Conservation (phyloP, 2,329 filamentous ascomycete genomes). For the Scortechinia acanthostroma region DNA sequence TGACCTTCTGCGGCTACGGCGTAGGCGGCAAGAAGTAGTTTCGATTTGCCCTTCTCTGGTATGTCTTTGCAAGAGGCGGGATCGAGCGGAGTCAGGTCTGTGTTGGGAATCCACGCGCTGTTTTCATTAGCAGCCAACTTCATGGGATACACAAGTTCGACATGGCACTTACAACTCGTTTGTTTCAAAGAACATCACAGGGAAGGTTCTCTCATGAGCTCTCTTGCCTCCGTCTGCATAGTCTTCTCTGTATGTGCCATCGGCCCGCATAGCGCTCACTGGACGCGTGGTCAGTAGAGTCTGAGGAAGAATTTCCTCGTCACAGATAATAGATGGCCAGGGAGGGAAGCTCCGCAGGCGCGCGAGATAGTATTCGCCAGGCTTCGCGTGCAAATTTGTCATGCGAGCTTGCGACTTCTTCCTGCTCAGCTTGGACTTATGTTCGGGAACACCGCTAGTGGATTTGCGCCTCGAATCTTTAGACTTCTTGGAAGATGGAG, state of each 20-base stretch:
- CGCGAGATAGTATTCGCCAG: slow-evolving; percentile 1
- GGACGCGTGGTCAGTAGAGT: slow-evolving; percentile 50
- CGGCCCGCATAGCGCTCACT: slow-evolving; percentile 72
- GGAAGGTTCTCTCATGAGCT: slow-evolving; percentile 76
- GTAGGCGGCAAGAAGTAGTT: slow-evolving; percentile 74
- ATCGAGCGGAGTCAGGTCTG: slow-evolving; percentile 71
- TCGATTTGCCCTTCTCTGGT: slow-evolving; percentile 72
- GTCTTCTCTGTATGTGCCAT: slow-evolving; percentile 81
- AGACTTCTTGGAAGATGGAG: neutral
- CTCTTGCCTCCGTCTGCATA: slow-evolving; percentile 85
- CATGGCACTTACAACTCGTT: slow-evolving; percentile 83
- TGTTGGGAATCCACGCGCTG: slow-evolving; percentile 88
- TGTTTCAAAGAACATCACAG: slow-evolving; percentile 88
- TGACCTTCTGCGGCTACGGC: slow-evolving; percentile 72
- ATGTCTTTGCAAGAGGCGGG: slow-evolving; percentile 63
- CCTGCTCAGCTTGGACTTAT: neutral
- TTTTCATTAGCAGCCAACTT: neutral
- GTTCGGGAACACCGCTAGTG: neutral
- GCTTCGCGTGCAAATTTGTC: neutral
- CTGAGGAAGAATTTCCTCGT: neutral
- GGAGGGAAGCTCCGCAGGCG: neutral
- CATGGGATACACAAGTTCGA: slow-evolving; percentile 7
- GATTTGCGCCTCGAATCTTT: neutral
- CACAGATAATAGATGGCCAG: neutral
- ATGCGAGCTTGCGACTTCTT: neutral